Evolutionary conservation across 176 grass and related monocot genomes (phyloP).

Genomic region (Musa acuminata): DNA sequence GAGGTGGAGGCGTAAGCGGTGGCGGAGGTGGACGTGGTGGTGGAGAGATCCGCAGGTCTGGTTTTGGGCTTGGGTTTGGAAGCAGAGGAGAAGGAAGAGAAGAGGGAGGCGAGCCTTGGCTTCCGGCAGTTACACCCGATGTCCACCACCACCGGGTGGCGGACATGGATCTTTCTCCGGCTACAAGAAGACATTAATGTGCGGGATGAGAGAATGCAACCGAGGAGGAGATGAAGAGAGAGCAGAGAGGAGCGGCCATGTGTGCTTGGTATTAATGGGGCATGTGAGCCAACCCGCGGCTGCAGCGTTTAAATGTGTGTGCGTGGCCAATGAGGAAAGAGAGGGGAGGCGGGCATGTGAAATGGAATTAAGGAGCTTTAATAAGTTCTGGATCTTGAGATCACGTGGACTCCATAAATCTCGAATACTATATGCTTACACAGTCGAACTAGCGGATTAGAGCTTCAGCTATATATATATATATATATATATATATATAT

Average conservation of each 20-base stretch:
- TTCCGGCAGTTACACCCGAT: constrained; percentile 15
- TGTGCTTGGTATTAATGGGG: background rate
- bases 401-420: background rate
- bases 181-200: background rate
- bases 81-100: background rate
- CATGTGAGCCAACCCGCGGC: background rate
- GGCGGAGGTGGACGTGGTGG: background rate
- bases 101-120: constrained; percentile 8
- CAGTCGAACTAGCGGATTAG: too few relatives aligned
- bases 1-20: background rate
- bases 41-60: background rate
- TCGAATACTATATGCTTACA: background rate
- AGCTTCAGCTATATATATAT: too few relatives aligned
- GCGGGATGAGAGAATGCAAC: background rate
- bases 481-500: too few relatives aligned
- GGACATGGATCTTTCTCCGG: background rate
- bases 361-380: background rate
- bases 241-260: background rate
- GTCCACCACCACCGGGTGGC: constrained; percentile 10
- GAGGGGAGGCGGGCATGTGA: background rate
- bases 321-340: background rate
- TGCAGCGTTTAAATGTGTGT: too few relatives aligned
- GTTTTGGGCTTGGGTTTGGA: background rate
- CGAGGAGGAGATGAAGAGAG: background rate
- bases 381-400: background rate